Evolutionary conservation across 345 rosid genomes (phyloP), one percentile per base, ranked within the genome.

Genomic region (Tarenaya hassleriana): DNA sequence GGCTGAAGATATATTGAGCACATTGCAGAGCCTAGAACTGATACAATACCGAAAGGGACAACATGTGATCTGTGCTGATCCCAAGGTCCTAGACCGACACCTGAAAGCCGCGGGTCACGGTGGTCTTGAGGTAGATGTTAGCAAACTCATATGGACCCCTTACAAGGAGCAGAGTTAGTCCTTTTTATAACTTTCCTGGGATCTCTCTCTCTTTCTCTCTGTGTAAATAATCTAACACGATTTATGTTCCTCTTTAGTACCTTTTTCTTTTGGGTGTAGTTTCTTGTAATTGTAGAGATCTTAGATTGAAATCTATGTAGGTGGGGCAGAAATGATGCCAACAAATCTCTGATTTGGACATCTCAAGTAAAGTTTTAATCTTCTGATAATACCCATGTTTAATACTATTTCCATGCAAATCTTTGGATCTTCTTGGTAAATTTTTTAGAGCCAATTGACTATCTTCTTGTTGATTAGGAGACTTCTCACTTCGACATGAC

Each of bases 21-120:
- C 99, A 27, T 88, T 94, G 46, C 99, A 94, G 77, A 86, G 88
- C 75, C 77, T 94, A 55, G 99, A 94, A 50, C 61, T 94, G 67
- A 94, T 94, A 60, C 99, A 94, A 52, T 94, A 94, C 77, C 78
- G 99, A 54, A 94, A 94, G 68, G 99, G 99, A 50, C 99, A 94
- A 65, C 97, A 94, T 20, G 97, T 88, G 43, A 94, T 94, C 39
- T 94, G 99, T 46, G 99, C 99, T 0, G 97, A 94, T 67, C 99
- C 97, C 6, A 94, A 94, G 68, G 91, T 94, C 3, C 70, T 94
- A 68, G 99, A 94, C 55, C 89, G 99, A 13, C 99, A 94, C 68
- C 76, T 92, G 52, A 92, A 92, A 78, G 95, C 98, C 5, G 98
- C 97, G 8, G 98, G 98, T 5, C 77, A 91, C 1, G 98, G 97